Evolutionary conservation across 2,329 filamentous ascomycete genomes (phyloP), one percentile per base, ranked within the genome.

Genomic region (Graphilbum fragrans): DNA sequence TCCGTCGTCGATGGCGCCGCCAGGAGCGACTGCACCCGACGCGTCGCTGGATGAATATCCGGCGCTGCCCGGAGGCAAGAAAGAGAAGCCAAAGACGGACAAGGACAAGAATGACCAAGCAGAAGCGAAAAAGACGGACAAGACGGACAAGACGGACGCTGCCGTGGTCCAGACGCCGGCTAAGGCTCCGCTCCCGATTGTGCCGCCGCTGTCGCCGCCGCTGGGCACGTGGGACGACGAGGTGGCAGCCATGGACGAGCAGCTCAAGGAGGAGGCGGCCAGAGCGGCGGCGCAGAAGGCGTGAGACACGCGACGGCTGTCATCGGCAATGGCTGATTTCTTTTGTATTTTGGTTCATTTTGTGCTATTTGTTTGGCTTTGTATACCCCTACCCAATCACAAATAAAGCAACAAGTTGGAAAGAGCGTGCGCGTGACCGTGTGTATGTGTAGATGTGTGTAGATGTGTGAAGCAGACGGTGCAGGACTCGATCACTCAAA

Each of bases 171-270:
- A n/a, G n/a, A n/a, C n/a, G n/a, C 36, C 39, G 8, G 48, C 41
- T n/a, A 42, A 41, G 21, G 9, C 16, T 17, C 35, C 40, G 2
- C 39, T 45, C 27, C 35, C 38, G 2, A 18, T 14, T 2, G 39
- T 57, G n/a, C 55, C 58, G 41, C 53, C 62, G 16, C 35, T 59
- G 2, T 61, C 63, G 6, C 57, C 63, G 8, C 58, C 58, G 1
- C 51, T 65, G 17, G 64, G 66, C 9, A 64, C 68, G 41, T 77
- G 73, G 73, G 73, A 70, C 39, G 73, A 77, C 29, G 73, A 77
- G 56, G 70, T 77, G 63, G 69, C 69, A 38, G 67, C 62, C 5
- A 56, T 69, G 12, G 69, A 73, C 21, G 43, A 41, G 11, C 39
- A 42, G 36, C 23, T 40, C 8, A 36, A 35, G 12, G 40, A 14